Conservation (phyloP, 768 basidiomycete species). For the Sutorius australiensis region DNA sequence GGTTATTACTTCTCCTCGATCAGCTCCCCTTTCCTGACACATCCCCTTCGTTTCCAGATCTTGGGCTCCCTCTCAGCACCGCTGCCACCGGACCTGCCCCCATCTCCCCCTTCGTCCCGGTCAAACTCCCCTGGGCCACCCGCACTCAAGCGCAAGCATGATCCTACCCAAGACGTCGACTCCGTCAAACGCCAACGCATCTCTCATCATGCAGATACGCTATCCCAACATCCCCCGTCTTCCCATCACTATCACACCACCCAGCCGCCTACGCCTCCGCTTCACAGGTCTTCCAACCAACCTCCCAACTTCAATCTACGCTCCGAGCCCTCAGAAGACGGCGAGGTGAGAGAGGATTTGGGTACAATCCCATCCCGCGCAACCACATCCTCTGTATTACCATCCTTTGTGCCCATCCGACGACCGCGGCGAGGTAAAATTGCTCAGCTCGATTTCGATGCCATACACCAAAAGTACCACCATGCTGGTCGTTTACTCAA, state of each 20-base stretch:
- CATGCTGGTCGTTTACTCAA: slow-evolving; percentile 70
- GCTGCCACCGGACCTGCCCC: slow-evolving; percentile 43
- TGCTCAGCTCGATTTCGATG: slow-evolving; percentile 47
- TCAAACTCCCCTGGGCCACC: slow-evolving; percentile 37
- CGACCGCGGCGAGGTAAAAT: slow-evolving; percentile 62
- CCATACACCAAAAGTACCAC: slow-evolving; percentile 68
- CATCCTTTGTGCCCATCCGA: slow-evolving; percentile 51
- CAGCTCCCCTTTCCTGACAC: slow-evolving; percentile 16
- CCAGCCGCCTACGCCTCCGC: slow-evolving; percentile 21
- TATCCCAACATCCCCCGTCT: slow-evolving; percentile 27
- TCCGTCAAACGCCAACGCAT: slow-evolving; percentile 33
- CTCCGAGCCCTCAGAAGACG: slow-evolving; percentile 44
- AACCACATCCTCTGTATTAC: slow-evolving; percentile 32
- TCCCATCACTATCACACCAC: slow-evolving; percentile 28
- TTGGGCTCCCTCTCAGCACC: slow-evolving; percentile 37
- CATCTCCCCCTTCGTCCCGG: slow-evolving; percentile 44
- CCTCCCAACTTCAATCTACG: slow-evolving; percentile 27
- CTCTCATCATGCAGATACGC: slow-evolving; percentile 20
- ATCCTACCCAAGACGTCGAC: slow-evolving; percentile 23
- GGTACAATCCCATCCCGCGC: slow-evolving; percentile 18
- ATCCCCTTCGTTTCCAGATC: slow-evolving; percentile 30
- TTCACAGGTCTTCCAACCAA: slow-evolving; percentile 21
- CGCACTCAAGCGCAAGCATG: slow-evolving; percentile 39
- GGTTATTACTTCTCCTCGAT: slow-evolving; percentile 25
- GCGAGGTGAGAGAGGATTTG: slow-evolving; percentile 43